phyloP scores from a whole-genome alignment of 371 early-diverging fungal genomes.

The Lichtheimia corymbifera region DNA sequence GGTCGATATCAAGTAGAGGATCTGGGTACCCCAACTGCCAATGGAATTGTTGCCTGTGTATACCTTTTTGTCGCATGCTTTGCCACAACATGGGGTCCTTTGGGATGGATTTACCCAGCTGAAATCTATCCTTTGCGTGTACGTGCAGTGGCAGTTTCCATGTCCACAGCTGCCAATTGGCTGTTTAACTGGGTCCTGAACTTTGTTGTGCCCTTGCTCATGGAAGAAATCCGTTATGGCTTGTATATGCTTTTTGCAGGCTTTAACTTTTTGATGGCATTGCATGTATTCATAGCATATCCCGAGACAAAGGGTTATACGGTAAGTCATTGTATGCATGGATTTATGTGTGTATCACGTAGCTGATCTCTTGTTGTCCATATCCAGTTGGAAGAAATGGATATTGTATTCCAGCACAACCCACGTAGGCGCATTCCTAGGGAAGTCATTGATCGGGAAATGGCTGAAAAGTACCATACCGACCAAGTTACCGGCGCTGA shows the following conservation, averaged over 20 bases:
- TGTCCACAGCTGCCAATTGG: constrained; percentile 90
- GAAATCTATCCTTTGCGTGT: constrained; percentile 80
- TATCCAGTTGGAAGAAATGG: constrained; percentile 42
- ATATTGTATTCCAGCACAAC: constrained; percentile 35
- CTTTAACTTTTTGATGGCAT: constrained; percentile 60
- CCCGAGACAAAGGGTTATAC: constrained; percentile 64
- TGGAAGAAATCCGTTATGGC: constrained; percentile 61
- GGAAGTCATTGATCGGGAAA: constrained; percentile 20
- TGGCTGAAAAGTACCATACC: constrained; percentile 10
- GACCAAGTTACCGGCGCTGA: too few relatives aligned
- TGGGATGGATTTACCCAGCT: constrained; percentile 90
- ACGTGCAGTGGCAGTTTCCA: constrained; percentile 75
- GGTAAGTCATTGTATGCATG: constrained; percentile 13
- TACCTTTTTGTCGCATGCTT: constrained; percentile 73
- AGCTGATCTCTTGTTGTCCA: constrained; percentile 7
- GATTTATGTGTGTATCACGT: neutral
- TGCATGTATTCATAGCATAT: constrained; percentile 62
- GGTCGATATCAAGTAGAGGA: constrained; percentile 22
- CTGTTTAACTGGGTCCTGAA: constrained; percentile 69
- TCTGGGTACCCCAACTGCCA: constrained; percentile 8
- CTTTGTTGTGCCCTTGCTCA: constrained; percentile 59
- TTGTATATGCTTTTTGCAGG: constrained; percentile 68
- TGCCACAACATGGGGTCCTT: constrained; percentile 86
- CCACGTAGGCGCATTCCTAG: constrained; percentile 33
- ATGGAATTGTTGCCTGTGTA: constrained; percentile 60